phyloP scores from a whole-genome alignment of 2,329 filamentous ascomycete genomes.

The Colletotrichum viniferum region DNA sequence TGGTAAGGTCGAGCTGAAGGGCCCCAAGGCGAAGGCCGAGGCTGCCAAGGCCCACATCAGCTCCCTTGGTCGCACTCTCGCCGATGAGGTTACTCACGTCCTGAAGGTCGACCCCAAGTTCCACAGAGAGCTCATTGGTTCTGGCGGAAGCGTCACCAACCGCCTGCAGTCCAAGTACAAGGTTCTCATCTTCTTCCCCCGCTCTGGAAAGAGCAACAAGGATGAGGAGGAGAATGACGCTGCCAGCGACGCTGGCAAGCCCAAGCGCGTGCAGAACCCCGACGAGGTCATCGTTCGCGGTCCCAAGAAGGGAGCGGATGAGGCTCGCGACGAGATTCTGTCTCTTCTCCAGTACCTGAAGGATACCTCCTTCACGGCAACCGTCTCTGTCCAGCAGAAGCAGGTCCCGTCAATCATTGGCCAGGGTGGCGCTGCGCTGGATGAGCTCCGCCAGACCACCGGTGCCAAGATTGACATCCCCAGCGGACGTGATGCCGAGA shows the following conservation, averaged over 20 bases:
- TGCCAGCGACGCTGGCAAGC: constrained; percentile 69
- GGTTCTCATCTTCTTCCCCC: constrained; percentile 94
- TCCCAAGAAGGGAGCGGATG: constrained; percentile 90
- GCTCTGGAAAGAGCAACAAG: constrained; percentile 62
- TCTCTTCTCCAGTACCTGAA: constrained; percentile 87
- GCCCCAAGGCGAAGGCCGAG: constrained; percentile 93
- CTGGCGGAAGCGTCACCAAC: constrained; percentile 86
- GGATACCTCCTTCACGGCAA: constrained; percentile 82
- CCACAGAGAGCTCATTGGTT: constrained; percentile 91
- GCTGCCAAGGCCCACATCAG: constrained; percentile 83
- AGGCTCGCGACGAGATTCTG: constrained; percentile 88
- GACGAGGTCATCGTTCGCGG: constrained; percentile 93
- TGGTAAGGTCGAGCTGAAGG: constrained; percentile 94
- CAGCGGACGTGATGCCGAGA: constrained; percentile 73
- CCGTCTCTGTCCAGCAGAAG: constrained; percentile 85
- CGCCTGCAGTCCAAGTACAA: constrained; percentile 90
- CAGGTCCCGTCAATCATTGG: constrained; percentile 95
- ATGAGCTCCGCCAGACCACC: constrained; percentile 82
- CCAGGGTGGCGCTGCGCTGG: constrained; percentile 87
- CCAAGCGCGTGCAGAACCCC: constrained; percentile 73
- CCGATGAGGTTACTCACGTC: constrained; percentile 86
- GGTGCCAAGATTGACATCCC: constrained; percentile 93
- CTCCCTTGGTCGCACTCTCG: constrained; percentile 78
- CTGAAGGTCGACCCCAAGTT: constrained; percentile 94
- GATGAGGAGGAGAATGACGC: constrained; percentile 77